A percentile compares a stretch with the other conserved stretches of the same genome.
phyloP scores from a whole-genome alignment of 805 yeast species.

The Vanderwaltozyma yarrowii region DNA sequence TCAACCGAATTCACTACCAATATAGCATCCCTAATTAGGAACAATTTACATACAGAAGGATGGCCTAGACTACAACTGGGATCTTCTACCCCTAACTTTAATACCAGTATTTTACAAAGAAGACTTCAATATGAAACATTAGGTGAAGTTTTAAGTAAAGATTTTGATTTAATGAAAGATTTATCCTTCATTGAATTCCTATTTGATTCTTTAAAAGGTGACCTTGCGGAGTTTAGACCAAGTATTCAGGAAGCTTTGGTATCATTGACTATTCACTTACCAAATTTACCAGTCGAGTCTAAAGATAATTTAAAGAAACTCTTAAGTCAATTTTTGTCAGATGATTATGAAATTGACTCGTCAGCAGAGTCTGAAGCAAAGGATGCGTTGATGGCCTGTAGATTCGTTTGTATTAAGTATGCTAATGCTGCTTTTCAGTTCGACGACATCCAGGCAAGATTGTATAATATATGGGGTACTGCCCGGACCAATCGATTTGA shows the following conservation, averaged over 20 bases:
- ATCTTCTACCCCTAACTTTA: conserved; percentile 27
- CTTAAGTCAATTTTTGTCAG: conserved; percentile 30
- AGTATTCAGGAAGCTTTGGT: conserved; percentile 66
- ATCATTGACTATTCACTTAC: conserved; percentile 41
- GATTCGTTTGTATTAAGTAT: conserved; percentile 57
- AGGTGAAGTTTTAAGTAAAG: conserved; percentile 49
- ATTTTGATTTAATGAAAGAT: conserved; percentile 35
- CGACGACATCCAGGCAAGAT: conserved; percentile 54
- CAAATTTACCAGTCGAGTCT: conserved; percentile 29
- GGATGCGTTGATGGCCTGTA: conserved; percentile 38
- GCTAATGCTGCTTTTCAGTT: conserved; percentile 57
- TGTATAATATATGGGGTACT: conserved; percentile 58
- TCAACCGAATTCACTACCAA: conserved; percentile 28
- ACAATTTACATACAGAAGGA: conserved; percentile 44
- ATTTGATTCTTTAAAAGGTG: conserved; percentile 59
- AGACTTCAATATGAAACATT: conserved; percentile 67
- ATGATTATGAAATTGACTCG: conserved; percentile 19
- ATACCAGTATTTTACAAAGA: conserved; percentile 38
- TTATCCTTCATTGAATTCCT: conserved; percentile 51
- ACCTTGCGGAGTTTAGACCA: conserved; percentile 48
- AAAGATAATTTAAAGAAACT: conserved; percentile 35
- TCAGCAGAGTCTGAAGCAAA: conserved; percentile 15
- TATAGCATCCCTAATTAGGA: conserved; percentile 45
- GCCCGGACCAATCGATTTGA: conserved; percentile 51
- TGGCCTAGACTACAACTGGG: conserved; percentile 43